Percentiles rank a stretch among this genome's conserved stretches.
These are phyloP conservation scores for Solanum pinnatisectum DNA, from an alignment of 257 asterid species.

Conservation along the genomic window DNA sequence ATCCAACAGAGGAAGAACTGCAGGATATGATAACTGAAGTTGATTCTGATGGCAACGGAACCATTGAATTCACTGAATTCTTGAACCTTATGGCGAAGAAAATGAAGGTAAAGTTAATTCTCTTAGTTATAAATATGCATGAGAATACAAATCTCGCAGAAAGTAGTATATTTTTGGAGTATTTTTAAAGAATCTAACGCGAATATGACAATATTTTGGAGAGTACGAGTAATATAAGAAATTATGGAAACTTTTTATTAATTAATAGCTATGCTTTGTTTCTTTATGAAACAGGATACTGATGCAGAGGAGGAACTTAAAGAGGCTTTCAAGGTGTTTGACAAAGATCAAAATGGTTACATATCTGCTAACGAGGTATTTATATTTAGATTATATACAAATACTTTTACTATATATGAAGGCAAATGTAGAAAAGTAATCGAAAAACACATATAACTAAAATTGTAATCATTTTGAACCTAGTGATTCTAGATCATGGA, in stretches of 20 bases:
- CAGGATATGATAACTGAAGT: conserved; percentile 39
- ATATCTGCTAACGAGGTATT: conserved; percentile 40
- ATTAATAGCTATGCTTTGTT: not conserved
- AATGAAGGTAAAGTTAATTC: conserved; percentile 14
- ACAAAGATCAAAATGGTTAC: conserved; percentile 48
- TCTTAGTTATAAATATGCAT: not conserved
- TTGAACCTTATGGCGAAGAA: conserved; percentile 44
- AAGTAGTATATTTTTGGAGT: not conserved
- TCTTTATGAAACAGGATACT: conserved; percentile 15
- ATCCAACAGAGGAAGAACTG: conserved; percentile 39
- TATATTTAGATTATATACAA: not conserved
- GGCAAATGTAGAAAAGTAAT: not conserved
- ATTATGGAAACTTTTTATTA: not conserved
- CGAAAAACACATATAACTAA: not conserved
- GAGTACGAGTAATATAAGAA: not conserved
- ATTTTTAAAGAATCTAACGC: not conserved
- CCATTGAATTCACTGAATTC: conserved; percentile 42
- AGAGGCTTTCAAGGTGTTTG: conserved; percentile 47
- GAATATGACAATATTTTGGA: not conserved
- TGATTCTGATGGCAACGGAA: conserved; percentile 47
- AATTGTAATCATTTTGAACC: not conserved
- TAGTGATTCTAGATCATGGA: not conserved
- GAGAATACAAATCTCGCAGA: not conserved
- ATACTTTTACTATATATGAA: not conserved
- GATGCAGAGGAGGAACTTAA: conserved; percentile 45